phyloP scores from a whole-genome alignment of 352 stramenopile species.

The Phytophthora fragariaefolia region DNA sequence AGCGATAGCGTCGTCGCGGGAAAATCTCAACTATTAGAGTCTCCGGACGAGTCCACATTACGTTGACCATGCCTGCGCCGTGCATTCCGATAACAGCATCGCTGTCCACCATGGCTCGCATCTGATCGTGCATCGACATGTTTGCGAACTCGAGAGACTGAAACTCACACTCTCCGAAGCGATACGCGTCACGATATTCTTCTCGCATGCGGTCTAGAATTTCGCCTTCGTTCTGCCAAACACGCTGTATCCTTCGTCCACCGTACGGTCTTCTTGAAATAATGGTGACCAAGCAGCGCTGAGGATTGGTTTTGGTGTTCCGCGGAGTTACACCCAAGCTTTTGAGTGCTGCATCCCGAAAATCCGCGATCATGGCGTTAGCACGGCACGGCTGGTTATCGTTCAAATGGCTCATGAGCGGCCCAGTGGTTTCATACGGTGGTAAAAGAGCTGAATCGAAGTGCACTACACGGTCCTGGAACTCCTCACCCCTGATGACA shows the following conservation, averaged over 20 bases:
- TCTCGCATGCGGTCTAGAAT: slow-evolving; percentile 47
- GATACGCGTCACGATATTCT: slow-evolving; percentile 39
- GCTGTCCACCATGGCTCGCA: slow-evolving; percentile 59
- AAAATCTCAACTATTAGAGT: slow-evolving; percentile 78
- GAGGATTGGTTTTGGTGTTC: slow-evolving; percentile 12
- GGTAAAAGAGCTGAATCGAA: slow-evolving; percentile 48
- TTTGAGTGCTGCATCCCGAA: slow-evolving; percentile 29
- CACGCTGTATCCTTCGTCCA: slow-evolving; percentile 52
- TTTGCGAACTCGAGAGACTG: slow-evolving; percentile 68
- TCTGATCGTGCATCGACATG: slow-evolving; percentile 61
- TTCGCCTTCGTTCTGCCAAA: slow-evolving; percentile 69
- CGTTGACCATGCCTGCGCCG: slow-evolving; percentile 78
- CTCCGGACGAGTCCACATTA: slow-evolving; percentile 58
- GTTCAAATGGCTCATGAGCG: slow-evolving; percentile 55
- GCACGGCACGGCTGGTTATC: slow-evolving; percentile 50
- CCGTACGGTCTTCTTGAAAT: slow-evolving; percentile 57
- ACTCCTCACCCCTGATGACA: slow-evolving; percentile 30
- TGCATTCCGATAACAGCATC: slow-evolving; percentile 84
- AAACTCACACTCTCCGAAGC: slow-evolving; percentile 43
- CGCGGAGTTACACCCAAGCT: slow-evolving; percentile 27
- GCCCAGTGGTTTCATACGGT: slow-evolving; percentile 47
- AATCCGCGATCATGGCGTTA: slow-evolving; percentile 29
- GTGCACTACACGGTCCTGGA: slow-evolving; percentile 31
- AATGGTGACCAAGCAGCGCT: slow-evolving; percentile 47
- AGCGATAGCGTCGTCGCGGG: slow-evolving; percentile 47